phyloP scores from a whole-genome alignment of 768 basidiomycete species.

The Boletus sp. region DNA sequence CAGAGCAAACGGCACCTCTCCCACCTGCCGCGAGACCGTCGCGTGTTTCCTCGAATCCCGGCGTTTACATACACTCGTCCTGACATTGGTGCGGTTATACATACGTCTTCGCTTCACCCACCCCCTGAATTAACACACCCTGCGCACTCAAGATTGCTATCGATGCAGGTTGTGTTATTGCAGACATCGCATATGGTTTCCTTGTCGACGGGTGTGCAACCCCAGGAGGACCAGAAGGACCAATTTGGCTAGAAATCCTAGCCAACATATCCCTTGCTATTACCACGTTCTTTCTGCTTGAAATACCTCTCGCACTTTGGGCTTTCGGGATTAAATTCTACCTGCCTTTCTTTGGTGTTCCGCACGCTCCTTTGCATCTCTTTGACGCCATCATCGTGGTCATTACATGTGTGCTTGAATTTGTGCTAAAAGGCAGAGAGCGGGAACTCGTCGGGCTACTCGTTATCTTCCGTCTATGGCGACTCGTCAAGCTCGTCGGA shows the following conservation, averaged over 20 bases:
- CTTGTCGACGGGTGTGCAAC: slow-evolving; percentile 49
- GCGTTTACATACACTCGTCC: slow-evolving; percentile 52
- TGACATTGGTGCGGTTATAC: slow-evolving; percentile 48
- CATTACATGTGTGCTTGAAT: slow-evolving; percentile 71
- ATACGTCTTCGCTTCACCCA: slow-evolving; percentile 18
- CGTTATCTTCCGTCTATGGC: slow-evolving; percentile 75
- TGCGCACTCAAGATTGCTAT: slow-evolving; percentile 45
- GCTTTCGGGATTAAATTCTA: slow-evolving; percentile 61
- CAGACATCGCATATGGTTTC: slow-evolving; percentile 67
- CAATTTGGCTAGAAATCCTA: slow-evolving; percentile 61
- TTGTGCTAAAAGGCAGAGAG: slow-evolving; percentile 62
- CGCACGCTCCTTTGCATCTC: slow-evolving; percentile 62
- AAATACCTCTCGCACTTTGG: slow-evolving; percentile 71
- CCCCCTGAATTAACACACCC: slow-evolving; percentile 7
- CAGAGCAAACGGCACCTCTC: slow-evolving; percentile 4
- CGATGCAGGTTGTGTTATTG: slow-evolving; percentile 68
- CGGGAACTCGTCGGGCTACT: slow-evolving; percentile 69
- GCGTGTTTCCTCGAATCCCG: slow-evolving; percentile 51
- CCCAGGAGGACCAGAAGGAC: slow-evolving; percentile 43
- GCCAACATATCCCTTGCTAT: slow-evolving; percentile 62
- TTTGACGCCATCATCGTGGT: slow-evolving; percentile 73
- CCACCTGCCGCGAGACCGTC: slow-evolving; percentile 32
- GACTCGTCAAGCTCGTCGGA: slow-evolving; percentile 72
- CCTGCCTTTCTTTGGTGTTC: slow-evolving; percentile 52
- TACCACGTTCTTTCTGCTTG: slow-evolving; percentile 68